phyloP scores from a whole-genome alignment of 2,329 filamentous ascomycete species.

The Sporothrix humicola region DNA sequence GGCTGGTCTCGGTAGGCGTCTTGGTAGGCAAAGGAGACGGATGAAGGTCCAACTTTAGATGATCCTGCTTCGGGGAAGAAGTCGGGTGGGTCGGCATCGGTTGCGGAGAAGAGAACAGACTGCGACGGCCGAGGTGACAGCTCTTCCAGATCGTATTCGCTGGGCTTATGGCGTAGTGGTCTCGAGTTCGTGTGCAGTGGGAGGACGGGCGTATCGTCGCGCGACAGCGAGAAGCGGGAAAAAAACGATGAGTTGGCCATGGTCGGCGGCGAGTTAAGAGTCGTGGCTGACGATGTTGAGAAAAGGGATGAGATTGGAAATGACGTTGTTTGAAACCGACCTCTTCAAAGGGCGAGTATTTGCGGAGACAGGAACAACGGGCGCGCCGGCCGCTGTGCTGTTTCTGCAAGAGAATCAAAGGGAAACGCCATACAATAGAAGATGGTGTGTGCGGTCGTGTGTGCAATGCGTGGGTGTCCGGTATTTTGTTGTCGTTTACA shows the following conservation, averaged over 20 bases:
- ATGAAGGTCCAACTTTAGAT: neutral
- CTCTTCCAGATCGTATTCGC: conserved; percentile 46
- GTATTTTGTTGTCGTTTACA: neutral
- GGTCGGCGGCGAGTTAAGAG: neutral
- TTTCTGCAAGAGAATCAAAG: neutral
- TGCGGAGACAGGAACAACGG: neutral
- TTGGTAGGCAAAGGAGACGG: conserved; percentile 30
- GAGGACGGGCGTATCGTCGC: conserved; percentile 40
- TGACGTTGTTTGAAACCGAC: conserved; percentile 8
- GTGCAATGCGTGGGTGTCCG: neutral
- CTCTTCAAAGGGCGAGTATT: neutral
- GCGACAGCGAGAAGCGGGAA: conserved; percentile 42
- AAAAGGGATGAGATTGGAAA: neutral
- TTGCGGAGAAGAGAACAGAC: conserved; percentile 37
- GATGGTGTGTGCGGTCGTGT: neutral
- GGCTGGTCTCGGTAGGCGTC: conserved; percentile 26
- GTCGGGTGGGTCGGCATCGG: conserved; percentile 33
- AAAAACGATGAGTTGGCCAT: conserved; percentile 42
- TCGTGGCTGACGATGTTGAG: neutral
- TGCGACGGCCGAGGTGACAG: conserved; percentile 44
- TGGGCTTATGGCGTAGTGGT: conserved; percentile 42
- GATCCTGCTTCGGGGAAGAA: neutral
- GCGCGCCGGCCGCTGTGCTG: conserved; percentile 16
- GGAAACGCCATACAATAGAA: conserved; percentile 17
- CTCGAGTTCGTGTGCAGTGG: conserved; percentile 39